Base-by-base conservation (phyloP, 2,329 filamentous ascomycete species). In the Botrytis squamosa region DNA sequence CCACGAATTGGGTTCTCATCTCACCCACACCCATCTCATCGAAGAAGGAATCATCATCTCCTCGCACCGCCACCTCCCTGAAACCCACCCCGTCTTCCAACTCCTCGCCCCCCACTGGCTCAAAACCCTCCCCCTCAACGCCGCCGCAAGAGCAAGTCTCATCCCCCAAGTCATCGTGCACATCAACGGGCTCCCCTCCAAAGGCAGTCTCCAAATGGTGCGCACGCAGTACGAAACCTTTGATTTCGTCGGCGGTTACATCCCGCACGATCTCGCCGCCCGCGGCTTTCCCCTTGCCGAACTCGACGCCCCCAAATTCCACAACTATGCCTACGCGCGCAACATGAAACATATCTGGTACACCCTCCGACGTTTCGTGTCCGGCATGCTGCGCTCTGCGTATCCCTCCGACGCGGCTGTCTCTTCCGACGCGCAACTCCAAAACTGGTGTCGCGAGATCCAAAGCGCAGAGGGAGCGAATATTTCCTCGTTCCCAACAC, bases 31-130 rank as follows among this genome's bases (percentile, higher is more conserved):
- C 0, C 85, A 87, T 76, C 78, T 86, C 14, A 79, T 87, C 44
- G 85, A 87, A 78, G 85, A 87, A 78, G 82, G 82, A 16, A 80
- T 85, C 71, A 87, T 86, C 70, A 84, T 86, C 5, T 84, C 83
- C 1, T 83, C 84, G 0, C 82, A 85, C 75, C 83, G 85, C 10
- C 80, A 80, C 1, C 79, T 86, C 9, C 82, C 82, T 12, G 80
- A 79, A 75, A 76, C 82, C n/a, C 85, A 87, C 75, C 76, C 83
- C 9, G 81, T 87, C 4, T 85, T 83, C 79, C 79, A 81, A 64
- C 77, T 86, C 0, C 79, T 87, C 0, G 80, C 82, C 18, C 85
- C 85, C 0, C 85, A 86, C 72, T 87, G 86, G 86, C 83, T 83
- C 74, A 86, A 85, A 77, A 87, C 86, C 0, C 82, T 87, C 1